A percentile compares a stretch with the other conserved stretches of the same genome.
These are phyloP conservation scores for Physcomitrellopsis africana DNA, from an alignment of 225 moss, liverwort and hornwort species.

Conservation along the genomic window DNA sequence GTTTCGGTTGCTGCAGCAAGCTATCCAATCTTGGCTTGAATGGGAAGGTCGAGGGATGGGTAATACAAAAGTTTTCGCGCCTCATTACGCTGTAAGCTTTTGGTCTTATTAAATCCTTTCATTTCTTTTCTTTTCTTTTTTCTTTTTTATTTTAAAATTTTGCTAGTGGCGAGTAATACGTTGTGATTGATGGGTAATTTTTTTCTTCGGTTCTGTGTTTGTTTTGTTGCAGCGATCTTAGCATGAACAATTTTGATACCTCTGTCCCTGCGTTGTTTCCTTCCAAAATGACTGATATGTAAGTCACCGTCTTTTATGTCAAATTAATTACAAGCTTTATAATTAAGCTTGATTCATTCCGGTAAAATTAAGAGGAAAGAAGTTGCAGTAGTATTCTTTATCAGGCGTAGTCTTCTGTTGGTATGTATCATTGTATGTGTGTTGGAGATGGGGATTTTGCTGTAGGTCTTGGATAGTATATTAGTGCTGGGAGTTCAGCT, in stretches of 20 bases:
- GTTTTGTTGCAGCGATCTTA: constrained; percentile 39
- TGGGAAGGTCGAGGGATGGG: constrained; percentile 47
- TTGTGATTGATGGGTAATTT: not conserved
- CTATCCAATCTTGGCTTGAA: constrained; percentile 31
- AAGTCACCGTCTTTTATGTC: constrained; percentile 8
- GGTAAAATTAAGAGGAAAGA: no score
- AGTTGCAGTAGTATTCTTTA: not conserved
- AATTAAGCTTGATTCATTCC: no score
- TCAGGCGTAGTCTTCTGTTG: not conserved
- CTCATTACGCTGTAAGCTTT: constrained; percentile 43
- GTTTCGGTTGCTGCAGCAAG: constrained; percentile 35
- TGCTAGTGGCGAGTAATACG: not conserved
- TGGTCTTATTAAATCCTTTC: not conserved
- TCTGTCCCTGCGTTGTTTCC: constrained; percentile 41
- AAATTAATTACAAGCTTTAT: not conserved
- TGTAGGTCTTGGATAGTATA: not conserved
- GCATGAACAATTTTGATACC: constrained; percentile 36
- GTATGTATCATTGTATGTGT: not conserved
- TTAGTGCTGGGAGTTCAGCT: not conserved
- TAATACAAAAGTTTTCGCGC: constrained; percentile 41
- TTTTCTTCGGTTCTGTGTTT: not conserved
- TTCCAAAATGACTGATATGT: constrained; percentile 39
- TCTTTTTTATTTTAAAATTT: not conserved
- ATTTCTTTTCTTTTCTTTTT: not conserved
- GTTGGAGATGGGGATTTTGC: not conserved